Percentiles rank a stretch among this genome's conserved stretches.
phyloP scores from a whole-genome alignment of 345 rosid species.

The Melaleuca quinquenervia region DNA sequence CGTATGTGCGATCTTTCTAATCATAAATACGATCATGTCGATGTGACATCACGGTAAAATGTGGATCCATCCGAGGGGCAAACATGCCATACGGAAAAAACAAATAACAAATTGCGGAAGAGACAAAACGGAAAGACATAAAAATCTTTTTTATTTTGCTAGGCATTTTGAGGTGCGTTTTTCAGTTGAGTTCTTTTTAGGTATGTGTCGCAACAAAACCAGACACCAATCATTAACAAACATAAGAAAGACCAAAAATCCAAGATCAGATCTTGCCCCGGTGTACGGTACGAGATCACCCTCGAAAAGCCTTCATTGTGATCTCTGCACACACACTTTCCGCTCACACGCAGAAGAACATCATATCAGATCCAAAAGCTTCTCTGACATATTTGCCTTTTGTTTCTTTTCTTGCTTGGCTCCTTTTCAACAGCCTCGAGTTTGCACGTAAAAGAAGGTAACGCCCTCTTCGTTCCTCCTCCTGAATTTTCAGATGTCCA shows the following conservation, averaged over 20 bases:
- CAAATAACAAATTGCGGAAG: neutral
- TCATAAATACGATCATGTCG: neutral
- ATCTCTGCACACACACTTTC: neutral
- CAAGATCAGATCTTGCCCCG: neutral
- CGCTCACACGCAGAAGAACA: neutral
- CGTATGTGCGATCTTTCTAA: neutral
- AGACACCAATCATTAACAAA: constrained; percentile 1
- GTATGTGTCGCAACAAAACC: constrained; percentile 2
- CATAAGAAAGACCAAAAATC: neutral
- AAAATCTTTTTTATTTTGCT: neutral
- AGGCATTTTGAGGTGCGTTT: neutral
- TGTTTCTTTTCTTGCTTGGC: neutral
- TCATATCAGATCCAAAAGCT: neutral
- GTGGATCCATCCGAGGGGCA: neutral
- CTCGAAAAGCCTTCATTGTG: neutral
- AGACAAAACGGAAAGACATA: neutral
- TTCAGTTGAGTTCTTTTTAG: neutral
- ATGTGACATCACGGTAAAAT: neutral
- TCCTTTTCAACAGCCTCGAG: neutral
- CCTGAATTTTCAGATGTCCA: neutral
- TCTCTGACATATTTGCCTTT: neutral
- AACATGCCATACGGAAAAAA: neutral
- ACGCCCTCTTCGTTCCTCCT: neutral
- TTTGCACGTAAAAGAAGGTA: neutral
- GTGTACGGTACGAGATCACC: neutral